Percentiles rank a stretch among this genome's conserved stretches.
Evolutionary conservation across 2,329 filamentous ascomycete species (phyloP).

Genomic region (Scortechinia acanthostroma): DNA sequence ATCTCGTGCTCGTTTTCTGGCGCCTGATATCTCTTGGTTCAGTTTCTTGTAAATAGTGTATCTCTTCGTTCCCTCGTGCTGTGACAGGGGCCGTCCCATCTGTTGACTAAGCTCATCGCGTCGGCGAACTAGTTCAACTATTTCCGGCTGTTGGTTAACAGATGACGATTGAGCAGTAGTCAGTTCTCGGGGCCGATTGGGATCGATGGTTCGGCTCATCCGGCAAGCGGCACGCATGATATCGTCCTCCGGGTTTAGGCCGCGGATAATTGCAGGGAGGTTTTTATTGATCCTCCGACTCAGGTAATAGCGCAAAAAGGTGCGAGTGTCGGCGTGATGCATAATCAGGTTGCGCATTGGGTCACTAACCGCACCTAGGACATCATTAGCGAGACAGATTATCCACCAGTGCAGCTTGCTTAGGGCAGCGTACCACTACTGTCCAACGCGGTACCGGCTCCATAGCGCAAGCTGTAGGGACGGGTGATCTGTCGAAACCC

Average conservation of each 20-base stretch:
- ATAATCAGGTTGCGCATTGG: constrained; percentile 19
- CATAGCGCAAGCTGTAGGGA: background rate
- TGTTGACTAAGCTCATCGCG: too few species aligned
- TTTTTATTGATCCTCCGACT: constrained; percentile 1
- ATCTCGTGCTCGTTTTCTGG: background rate
- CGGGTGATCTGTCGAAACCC: background rate
- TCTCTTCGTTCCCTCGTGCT: too few species aligned
- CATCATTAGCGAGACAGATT: too few species aligned
- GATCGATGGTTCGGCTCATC: background rate
- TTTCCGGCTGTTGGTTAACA: background rate
- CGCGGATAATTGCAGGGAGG: background rate
- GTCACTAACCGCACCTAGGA: constrained; percentile 15
- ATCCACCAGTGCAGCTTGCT: too few species aligned
- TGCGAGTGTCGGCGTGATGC: constrained; percentile 9
- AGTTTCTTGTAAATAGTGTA: background rate
- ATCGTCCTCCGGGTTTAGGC: background rate
- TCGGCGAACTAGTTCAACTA: background rate
- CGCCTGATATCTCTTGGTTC: background rate
- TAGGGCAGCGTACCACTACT: too few species aligned
- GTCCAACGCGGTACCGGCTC: background rate
- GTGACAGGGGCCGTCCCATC: too few species aligned
- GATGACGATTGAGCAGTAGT: background rate
- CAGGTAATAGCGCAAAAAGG: constrained; percentile 12
- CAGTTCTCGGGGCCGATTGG: background rate
- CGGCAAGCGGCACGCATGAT: background rate